phyloP scores from a whole-genome alignment of 2,329 filamentous ascomycete species.

The Dactylonectria macrodidyma region DNA sequence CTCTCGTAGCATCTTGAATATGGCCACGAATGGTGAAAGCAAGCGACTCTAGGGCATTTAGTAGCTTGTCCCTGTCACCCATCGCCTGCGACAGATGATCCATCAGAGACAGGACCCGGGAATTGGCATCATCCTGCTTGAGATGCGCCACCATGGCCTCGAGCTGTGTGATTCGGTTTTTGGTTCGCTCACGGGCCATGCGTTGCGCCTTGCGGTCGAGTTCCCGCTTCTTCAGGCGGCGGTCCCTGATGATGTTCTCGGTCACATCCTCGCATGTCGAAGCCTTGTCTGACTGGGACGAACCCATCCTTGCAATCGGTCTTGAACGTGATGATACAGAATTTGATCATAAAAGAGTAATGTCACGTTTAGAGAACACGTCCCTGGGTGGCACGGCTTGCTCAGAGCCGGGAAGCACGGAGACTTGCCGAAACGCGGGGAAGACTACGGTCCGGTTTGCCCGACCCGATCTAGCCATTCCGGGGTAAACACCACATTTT shows the following conservation, averaged over 20 bases:
- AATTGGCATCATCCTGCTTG: conserved; percentile 40
- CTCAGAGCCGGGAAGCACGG: too few species aligned
- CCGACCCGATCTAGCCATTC: too few species aligned
- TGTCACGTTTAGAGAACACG: too few species aligned
- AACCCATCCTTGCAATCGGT: neutral
- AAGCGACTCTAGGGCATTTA: conserved; percentile 32
- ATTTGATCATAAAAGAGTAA: neutral
- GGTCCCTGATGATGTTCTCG: neutral
- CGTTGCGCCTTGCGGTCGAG: conserved; percentile 51
- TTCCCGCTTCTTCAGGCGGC: conserved; percentile 49
- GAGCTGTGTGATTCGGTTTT: conserved; percentile 48
- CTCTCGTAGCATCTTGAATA: conserved; percentile 15
- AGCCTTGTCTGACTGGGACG: neutral
- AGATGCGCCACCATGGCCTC: conserved; percentile 48
- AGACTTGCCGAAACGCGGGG: too few species aligned
- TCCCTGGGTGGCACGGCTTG: too few species aligned
- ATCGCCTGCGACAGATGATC: conserved; percentile 45
- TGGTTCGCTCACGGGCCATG: conserved; percentile 49
- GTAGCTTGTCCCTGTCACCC: conserved; percentile 40
- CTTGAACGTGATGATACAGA: neutral
- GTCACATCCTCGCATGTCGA: neutral
- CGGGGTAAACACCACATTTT: too few species aligned
- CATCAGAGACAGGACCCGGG: conserved; percentile 43
- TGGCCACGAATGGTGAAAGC: conserved; percentile 35
- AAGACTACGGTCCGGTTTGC: too few species aligned